A percentile compares a stretch with the other conserved stretches of the same genome.
These are phyloP conservation scores for Ophiostoma piceae DNA, from an alignment of 2,329 filamentous ascomycete species.

Conservation along the genomic window DNA sequence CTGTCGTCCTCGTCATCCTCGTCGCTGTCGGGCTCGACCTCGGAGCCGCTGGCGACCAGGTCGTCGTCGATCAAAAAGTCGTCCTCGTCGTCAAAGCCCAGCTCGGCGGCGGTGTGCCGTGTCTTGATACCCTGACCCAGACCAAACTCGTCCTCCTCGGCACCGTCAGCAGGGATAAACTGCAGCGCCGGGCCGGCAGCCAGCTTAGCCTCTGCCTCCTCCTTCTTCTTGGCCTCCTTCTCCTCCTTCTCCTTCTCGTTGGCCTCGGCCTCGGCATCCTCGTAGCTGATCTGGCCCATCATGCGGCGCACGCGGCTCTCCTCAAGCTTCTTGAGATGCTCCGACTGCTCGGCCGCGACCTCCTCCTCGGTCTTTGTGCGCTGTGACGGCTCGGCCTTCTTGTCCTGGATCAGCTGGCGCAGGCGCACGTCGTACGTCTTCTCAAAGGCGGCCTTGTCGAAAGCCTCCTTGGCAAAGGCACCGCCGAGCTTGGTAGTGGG, in stretches of 20 bases:
- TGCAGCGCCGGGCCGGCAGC: slow-evolving; percentile 28
- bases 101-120: slow-evolving; percentile 52
- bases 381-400: slow-evolving; percentile 76
- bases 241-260: slow-evolving; percentile 41
- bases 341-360: slow-evolving; percentile 69
- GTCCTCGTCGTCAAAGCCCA: slow-evolving; percentile 87
- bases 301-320: slow-evolving; percentile 77
- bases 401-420: slow-evolving; percentile 76
- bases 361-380: slow-evolving; percentile 91
- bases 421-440: slow-evolving; percentile 84
- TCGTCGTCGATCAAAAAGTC: slow-evolving; percentile 89
- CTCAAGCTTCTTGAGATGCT: slow-evolving; percentile 73
- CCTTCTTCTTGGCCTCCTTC: slow-evolving; percentile 44
- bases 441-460: slow-evolving; percentile 65
- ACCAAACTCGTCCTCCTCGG: slow-evolving; percentile 54
- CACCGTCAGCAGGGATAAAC: slow-evolving; percentile 36
- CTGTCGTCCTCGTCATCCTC: slow-evolving; percentile 41
- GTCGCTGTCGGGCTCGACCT: slow-evolving; percentile 53
- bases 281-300: slow-evolving; percentile 69
- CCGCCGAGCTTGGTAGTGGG: background rate
- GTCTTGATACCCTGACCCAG: slow-evolving; percentile 55
- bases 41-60: slow-evolving; percentile 75
- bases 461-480: slow-evolving; percentile 28
- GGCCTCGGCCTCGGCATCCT: slow-evolving; percentile 40
- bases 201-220: slow-evolving; percentile 63